Evolutionary conservation across 164 flowering plant species (phyloP).

Genomic region (Buxus sempervirens): DNA sequence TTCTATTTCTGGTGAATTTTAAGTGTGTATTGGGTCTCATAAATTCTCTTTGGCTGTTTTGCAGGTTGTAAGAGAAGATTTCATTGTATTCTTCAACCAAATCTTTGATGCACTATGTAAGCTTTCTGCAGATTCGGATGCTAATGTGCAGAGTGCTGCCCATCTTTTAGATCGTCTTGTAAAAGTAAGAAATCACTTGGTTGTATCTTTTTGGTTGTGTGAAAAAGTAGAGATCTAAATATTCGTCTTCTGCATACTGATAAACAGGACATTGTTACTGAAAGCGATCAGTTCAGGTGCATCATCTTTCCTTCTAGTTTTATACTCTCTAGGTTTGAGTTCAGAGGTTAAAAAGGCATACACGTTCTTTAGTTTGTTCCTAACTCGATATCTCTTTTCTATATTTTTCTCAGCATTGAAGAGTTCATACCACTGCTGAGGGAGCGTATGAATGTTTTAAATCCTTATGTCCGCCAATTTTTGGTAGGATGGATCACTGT

Average conservation of each 20-base stretch:
- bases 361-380: neutral
- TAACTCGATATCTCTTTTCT: constrained; percentile 7
- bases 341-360: constrained; percentile 5
- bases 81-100: constrained; percentile 86
- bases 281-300: constrained; percentile 98
- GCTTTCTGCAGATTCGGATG: constrained; percentile 96
- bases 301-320: constrained; percentile 10
- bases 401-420: constrained; percentile 67
- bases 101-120: constrained; percentile 96
- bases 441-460: constrained; percentile 94
- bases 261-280: constrained; percentile 96
- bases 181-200: constrained; percentile 45
- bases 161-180: constrained; percentile 97
- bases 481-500: constrained; percentile 99
- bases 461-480: constrained; percentile 93
- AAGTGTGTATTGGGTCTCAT: neutral
- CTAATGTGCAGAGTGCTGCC: constrained; percentile 98
- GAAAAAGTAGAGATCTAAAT: too few relatives aligned
- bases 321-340: neutral
- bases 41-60: constrained; percentile 12
- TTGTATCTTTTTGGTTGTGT: neutral
- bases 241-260: constrained; percentile 1
- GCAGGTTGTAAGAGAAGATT: constrained; percentile 98
- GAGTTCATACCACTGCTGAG: constrained; percentile 93
- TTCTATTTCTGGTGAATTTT: neutral